Evolutionary conservation across 495 filamentous ascomycete genomes (phyloP).

Genomic region (Penicillium silybi): DNA sequence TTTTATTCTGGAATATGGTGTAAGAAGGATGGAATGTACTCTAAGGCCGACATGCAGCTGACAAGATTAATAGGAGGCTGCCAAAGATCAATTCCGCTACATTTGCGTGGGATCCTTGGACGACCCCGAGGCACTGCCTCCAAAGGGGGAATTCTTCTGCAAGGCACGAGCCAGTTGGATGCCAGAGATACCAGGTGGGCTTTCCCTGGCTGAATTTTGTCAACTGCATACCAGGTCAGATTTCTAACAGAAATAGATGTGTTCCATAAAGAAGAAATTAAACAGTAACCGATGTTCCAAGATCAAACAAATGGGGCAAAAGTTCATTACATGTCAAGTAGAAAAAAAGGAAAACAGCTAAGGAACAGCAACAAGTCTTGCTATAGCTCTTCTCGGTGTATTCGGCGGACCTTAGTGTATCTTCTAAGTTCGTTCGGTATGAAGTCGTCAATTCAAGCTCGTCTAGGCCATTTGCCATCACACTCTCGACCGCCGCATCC

Average conservation of each 20-base stretch:
- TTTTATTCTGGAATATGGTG: constrained; percentile 61
- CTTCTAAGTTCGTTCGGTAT: too few relatives aligned
- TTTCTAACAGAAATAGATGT: constrained; percentile 32
- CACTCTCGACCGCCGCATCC: too few relatives aligned
- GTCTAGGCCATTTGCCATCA: too few relatives aligned
- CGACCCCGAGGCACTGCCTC: constrained; percentile 54
- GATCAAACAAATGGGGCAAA: too few relatives aligned
- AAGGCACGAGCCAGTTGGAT: constrained; percentile 56
- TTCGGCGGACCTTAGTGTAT: too few relatives aligned
- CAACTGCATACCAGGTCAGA: background rate
- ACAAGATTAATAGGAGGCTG: constrained; percentile 38
- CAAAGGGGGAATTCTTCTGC: constrained; percentile 71
- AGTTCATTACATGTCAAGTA: too few relatives aligned
- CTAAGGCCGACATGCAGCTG: background rate
- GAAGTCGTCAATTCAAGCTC: too few relatives aligned
- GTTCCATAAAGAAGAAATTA: constrained; percentile 59
- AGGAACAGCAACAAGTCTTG: too few relatives aligned
- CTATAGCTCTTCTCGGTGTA: too few relatives aligned
- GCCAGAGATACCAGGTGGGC: constrained; percentile 56
- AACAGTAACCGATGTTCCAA: constrained; percentile 50
- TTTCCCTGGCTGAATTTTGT: background rate
- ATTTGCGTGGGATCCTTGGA: constrained; percentile 63
- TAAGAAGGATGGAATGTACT: constrained; percentile 31
- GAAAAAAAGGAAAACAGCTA: too few relatives aligned
- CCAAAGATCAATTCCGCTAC: constrained; percentile 57